These are phyloP conservation scores for Macaranga tanarius DNA, from an alignment of 441 rosid species.

Conservation along the genomic window DNA sequence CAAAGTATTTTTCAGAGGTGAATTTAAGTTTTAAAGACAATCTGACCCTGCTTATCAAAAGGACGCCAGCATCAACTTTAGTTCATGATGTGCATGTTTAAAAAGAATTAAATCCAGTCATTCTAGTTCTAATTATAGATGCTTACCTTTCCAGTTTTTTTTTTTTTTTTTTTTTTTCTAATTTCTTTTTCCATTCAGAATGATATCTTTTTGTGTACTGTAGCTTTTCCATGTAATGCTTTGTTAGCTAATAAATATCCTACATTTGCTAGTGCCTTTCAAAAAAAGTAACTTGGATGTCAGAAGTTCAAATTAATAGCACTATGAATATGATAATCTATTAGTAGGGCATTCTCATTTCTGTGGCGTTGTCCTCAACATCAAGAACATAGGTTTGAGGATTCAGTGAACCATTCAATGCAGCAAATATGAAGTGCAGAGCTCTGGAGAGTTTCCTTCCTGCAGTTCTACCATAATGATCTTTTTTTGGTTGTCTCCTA, in stretches of 20 bases:
- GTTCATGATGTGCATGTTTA: too few species aligned
- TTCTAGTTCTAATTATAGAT: neutral
- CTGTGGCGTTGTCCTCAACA: neutral
- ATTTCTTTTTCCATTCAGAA: too few species aligned
- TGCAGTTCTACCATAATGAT: slow-evolving; percentile 1
- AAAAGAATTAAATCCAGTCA: neutral
- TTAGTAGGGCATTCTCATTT: neutral
- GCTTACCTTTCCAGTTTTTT: neutral
- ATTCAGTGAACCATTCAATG: neutral
- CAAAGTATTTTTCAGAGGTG: slow-evolving; percentile 88
- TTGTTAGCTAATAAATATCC: neutral
- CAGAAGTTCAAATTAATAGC: neutral
- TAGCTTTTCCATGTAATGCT: neutral
- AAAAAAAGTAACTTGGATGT: neutral
- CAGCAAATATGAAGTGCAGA: neutral
- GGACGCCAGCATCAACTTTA: neutral
- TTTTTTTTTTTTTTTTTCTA: slow-evolving; percentile 7
- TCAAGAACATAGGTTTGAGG: neutral
- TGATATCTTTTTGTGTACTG: too few species aligned
- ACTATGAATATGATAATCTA: neutral
- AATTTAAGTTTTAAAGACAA: slow-evolving; percentile 18
- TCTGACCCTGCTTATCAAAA: neutral
- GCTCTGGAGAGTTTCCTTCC: neutral
- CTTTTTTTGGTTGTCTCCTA: neutral
- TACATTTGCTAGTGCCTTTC: neutral